Conservation (phyloP, 164 flowering plant genomes). For the Nelumbo lutea region DNA sequence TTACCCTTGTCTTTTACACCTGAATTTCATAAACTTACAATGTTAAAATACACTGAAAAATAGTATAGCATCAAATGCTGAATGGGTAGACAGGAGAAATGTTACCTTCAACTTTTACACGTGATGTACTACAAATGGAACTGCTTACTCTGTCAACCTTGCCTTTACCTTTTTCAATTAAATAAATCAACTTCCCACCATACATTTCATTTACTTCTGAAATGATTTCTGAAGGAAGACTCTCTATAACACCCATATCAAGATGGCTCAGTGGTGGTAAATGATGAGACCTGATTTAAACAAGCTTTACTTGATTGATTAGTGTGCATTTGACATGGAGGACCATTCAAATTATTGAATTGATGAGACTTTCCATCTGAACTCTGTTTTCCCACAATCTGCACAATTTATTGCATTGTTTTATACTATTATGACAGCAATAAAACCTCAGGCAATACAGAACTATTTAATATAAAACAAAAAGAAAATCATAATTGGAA, state of each 20-base stretch:
- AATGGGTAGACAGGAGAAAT: constrained; percentile 3
- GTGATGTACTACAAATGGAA: constrained; percentile 4
- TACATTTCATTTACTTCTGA: constrained; percentile 73
- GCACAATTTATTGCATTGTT: constrained; percentile 10
- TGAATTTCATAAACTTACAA: constrained; percentile 6
- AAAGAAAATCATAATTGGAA: not conserved
- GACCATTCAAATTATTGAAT: constrained; percentile 12
- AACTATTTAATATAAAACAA: not conserved
- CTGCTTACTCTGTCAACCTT: constrained; percentile 9
- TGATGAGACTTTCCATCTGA: constrained; percentile 17
- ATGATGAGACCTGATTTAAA: constrained; percentile 21
- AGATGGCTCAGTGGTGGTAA: constrained; percentile 62
- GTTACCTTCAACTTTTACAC: constrained; percentile 27
- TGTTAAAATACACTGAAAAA: not conserved
- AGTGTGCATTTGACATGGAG: constrained; percentile 17
- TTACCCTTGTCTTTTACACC: constrained; percentile 16
- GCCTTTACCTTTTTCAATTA: constrained; percentile 34
- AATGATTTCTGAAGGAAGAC: constrained; percentile 75
- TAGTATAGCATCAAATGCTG: not conserved
- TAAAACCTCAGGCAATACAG: not conserved
- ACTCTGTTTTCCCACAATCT: constrained; percentile 21
- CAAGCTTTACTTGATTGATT: constrained; percentile 22
- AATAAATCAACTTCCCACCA: constrained; percentile 47
- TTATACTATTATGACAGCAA: constrained; percentile 1
- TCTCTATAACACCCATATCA: constrained; percentile 66